A percentile compares a stretch with the other conserved stretches of the same genome.
Evolutionary conservation across 768 basidiomycete genomes (phyloP).

Genomic region (Austroboletus eburneus): DNA sequence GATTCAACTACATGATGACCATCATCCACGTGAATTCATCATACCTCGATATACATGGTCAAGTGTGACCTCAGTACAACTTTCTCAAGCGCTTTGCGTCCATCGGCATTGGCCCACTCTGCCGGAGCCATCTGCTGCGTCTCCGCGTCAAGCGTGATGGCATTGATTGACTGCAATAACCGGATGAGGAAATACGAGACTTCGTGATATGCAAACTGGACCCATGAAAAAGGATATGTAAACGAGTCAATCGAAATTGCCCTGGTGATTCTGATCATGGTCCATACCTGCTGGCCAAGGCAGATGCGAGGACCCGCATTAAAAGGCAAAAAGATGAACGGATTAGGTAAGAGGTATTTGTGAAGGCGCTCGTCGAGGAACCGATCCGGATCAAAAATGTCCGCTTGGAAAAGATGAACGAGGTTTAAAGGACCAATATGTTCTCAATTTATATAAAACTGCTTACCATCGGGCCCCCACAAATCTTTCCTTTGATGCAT

Average conservation of each 20-base stretch:
- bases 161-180: conserved; percentile 46
- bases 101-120: conserved; percentile 30
- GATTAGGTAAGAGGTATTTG: conserved; percentile 52
- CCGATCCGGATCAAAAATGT: conserved; percentile 60
- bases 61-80: conserved; percentile 37
- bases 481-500: conserved; percentile 60
- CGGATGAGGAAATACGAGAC: conserved; percentile 52
- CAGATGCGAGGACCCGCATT: conserved; percentile 39
- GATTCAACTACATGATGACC: neutral
- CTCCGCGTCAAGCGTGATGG: conserved; percentile 36
- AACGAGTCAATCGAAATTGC: no score
- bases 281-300: conserved; percentile 33
- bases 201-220: conserved; percentile 53
- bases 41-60: conserved; percentile 41
- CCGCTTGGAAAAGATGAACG: conserved; percentile 32
- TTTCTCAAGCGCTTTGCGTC: conserved; percentile 39
- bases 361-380: conserved; percentile 58
- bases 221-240: no score
- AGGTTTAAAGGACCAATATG: neutral
- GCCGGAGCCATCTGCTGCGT: conserved; percentile 33
- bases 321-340: conserved; percentile 45
- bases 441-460: neutral
- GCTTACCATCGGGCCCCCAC: conserved; percentile 63
- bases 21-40: neutral
- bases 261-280: neutral